Evolutionary conservation across 176 grass and related monocot species (phyloP), one percentile per base, ranked within the genome.

Genomic region (Canna indica): DNA sequence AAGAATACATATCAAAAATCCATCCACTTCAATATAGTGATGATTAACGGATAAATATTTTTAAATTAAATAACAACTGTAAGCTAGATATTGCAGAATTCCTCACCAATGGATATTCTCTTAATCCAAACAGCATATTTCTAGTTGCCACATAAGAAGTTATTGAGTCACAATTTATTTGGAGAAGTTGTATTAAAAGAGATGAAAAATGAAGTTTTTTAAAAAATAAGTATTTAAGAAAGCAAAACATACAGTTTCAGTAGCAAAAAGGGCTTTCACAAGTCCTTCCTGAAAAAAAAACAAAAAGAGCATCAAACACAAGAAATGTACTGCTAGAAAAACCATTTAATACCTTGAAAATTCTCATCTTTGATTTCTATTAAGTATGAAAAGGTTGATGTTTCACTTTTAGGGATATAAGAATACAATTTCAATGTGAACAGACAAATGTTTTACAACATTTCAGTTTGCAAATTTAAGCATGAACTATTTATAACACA

Each of bases 221-320:
- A 39, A 0, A 45, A 47, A 48, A 4, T 3, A 48, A 48, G 32
- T 31, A 18, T 31, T 29, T 3, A 68, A 2, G 44, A 5, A 36
- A 54, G 10, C 45, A 69, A 36, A 74, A 25, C 80, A 68, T 81
- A 99, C 94, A 59, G 94, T 99, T 80, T 99, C 89, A 54, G 94
- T 99, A 60, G 94, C 94, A 77, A 99, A 99, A 67, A 99, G 94
- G 75, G 94, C 94, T 87, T 99, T 99, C 29, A 99, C 94, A 79
- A 93, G 89, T 42, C 94, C 94, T 90, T 99, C 94, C 72, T 99
- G 89, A 73, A 99, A 99, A 24, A 36, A 7, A 41, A 41, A 18
- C 5, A 66, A n/a, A n/a, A n/a, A n/a, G n/a, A n/a, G n/a, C 24
- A 66, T 39, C 20, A 66, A 66, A 18, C 33, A 39, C 35, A 0